Percentiles rank a stretch among this genome's conserved stretches.
phyloP scores from a whole-genome alignment of 2,329 filamentous ascomycete genomes.

The Fusarium sp. region DNA sequence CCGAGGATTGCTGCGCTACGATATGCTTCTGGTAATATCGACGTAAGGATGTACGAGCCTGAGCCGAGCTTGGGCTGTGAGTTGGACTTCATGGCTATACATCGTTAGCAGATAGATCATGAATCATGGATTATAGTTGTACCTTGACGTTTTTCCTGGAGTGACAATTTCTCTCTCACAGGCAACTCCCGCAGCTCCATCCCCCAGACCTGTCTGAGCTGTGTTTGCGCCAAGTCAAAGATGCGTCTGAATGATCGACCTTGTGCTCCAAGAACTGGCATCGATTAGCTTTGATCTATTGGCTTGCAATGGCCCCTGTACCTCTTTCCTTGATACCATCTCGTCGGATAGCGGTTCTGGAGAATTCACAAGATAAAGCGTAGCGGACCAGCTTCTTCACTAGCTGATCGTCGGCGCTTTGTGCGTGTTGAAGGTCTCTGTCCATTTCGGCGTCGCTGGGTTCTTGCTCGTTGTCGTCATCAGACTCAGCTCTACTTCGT shows the following conservation, averaged over 20 bases:
- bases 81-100: constrained; percentile 59
- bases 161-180: constrained; percentile 80
- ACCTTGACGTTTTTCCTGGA: constrained; percentile 83
- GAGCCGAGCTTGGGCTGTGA: constrained; percentile 68
- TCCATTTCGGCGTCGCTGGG: constrained; percentile 57
- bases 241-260: constrained; percentile 79
- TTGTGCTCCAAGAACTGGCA: constrained; percentile 76
- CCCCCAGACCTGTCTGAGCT: constrained; percentile 81
- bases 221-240: constrained; percentile 80
- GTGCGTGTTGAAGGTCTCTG: constrained; percentile 49
- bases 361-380: constrained; percentile 75
- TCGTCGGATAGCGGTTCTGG: constrained; percentile 70
- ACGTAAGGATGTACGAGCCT: constrained; percentile 82
- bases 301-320: constrained; percentile 43
- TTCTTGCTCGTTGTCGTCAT: constrained; percentile 49
- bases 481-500: constrained; percentile 50
- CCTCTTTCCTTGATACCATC: constrained; percentile 75
- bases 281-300: constrained; percentile 15
- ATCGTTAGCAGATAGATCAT: constrained; percentile 11
- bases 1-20: constrained; percentile 75
- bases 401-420: constrained; percentile 64
- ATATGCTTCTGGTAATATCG: constrained; percentile 76
- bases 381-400: constrained; percentile 78
- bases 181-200: constrained; percentile 93
- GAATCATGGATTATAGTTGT: constrained; percentile 34